phyloP scores from a whole-genome alignment of 192 early-diverging fungal species.

The Oehlia diaphana region DNA sequence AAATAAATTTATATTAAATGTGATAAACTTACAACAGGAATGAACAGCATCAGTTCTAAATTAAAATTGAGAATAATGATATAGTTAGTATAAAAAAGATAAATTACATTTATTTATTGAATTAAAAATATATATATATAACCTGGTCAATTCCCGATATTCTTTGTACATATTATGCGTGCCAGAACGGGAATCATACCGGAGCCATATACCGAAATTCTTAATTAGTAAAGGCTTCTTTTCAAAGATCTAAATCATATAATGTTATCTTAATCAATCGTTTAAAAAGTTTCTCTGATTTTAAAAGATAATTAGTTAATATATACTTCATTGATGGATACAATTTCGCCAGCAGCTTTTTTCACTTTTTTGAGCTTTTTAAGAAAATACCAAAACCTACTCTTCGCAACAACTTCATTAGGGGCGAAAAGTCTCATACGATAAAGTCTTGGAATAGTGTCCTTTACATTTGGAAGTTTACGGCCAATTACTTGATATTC shows the following conservation, averaged over 20 bases:
- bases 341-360: conserved; percentile 98
- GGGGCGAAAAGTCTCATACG: conserved; percentile 99
- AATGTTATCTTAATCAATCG: background rate
- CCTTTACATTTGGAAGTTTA: conserved; percentile 89
- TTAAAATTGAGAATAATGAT: background rate
- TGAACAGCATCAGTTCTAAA: conserved; percentile 58
- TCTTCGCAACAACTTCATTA: conserved; percentile 98
- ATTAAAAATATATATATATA: background rate
- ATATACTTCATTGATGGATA: conserved; percentile 91
- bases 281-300: background rate
- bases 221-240: conserved; percentile 89
- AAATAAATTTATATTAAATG: background rate
- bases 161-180: conserved; percentile 99
- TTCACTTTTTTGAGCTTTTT: conserved; percentile 99
- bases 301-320: conserved; percentile 28
- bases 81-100: background rate
- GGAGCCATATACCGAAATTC: conserved; percentile 99
- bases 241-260: conserved; percentile 79
- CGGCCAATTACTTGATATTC: conserved; percentile 88
- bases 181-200: conserved; percentile 99
- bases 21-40: conserved; percentile 54
- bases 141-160: conserved; percentile 95
- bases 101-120: background rate
- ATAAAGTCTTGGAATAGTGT: conserved; percentile 91
- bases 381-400: conserved; percentile 99